Conservation (phyloP, 306 rosid species). For the Luffa aegyptiaca region DNA sequence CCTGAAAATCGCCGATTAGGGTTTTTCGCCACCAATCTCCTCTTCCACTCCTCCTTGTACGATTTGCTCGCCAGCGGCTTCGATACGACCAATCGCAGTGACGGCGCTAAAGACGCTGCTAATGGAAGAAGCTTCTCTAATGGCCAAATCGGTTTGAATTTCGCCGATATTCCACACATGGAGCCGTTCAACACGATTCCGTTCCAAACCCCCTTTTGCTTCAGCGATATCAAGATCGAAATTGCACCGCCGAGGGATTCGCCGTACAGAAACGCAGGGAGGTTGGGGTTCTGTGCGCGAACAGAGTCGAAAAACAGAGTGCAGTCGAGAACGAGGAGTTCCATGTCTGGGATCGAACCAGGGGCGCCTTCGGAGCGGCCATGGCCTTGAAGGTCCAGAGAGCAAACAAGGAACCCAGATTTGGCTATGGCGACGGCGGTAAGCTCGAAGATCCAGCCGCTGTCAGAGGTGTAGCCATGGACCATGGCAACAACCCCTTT, state of each 20-base stretch:
- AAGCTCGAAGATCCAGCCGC: conserved; percentile 13
- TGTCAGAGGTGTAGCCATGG: conserved; percentile 15
- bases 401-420: conserved; percentile 8
- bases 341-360: conserved; percentile 1
- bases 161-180: conserved; percentile 13
- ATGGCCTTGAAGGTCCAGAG: conserved; percentile 13
- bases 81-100: neutral
- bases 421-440: conserved; percentile 10
- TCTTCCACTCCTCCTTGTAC: conserved; percentile 17
- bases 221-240: neutral
- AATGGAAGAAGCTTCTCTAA: conserved; percentile 15
- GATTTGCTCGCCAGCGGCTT: conserved; percentile 8
- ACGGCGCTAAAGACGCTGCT: conserved; percentile 4
- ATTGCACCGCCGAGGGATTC: conserved; percentile 14
- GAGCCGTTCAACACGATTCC: conserved; percentile 8
- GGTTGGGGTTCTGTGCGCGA: neutral
- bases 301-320: conserved; percentile 5
- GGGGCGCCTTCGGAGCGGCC: conserved; percentile 13
- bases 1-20: conserved; percentile 9
- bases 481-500: conserved; percentile 14
- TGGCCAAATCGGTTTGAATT: conserved; percentile 13
- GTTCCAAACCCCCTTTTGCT: conserved; percentile 5
- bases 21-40: conserved; percentile 8
- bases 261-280: conserved; percentile 12
- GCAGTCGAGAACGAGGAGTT: neutral